Percentiles rank a stretch among this genome's conserved stretches.
These are phyloP conservation scores for Haberlea rhodopensis DNA, from an alignment of 257 asterid genomes.

Conservation along the genomic window DNA sequence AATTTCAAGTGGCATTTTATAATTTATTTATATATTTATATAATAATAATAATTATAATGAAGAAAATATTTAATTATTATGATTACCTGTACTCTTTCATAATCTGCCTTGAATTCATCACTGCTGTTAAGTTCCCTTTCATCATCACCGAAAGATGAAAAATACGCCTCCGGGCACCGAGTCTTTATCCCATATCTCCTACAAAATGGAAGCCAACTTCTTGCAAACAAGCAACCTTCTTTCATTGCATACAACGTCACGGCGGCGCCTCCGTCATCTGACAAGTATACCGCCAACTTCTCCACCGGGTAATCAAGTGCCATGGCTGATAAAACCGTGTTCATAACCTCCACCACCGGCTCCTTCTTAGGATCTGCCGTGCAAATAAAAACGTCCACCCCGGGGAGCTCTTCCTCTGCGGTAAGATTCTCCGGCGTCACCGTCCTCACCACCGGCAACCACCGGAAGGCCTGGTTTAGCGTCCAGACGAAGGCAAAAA, in stretches of 20 bases:
- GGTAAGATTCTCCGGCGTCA: slow-evolving; percentile 53
- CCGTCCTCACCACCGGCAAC: slow-evolving; percentile 68
- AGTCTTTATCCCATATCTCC: slow-evolving; percentile 56
- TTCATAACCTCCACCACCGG: slow-evolving; percentile 83
- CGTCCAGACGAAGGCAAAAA: slow-evolving; percentile 60
- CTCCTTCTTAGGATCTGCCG: slow-evolving; percentile 73
- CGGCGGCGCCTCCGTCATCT: slow-evolving; percentile 74
- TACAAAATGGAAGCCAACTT: slow-evolving; percentile 64
- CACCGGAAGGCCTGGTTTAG: slow-evolving; percentile 68
- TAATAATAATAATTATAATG: too few relatives aligned
- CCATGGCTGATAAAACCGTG: slow-evolving; percentile 77
- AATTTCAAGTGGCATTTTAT: too few relatives aligned
- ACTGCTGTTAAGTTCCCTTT: slow-evolving; percentile 38
- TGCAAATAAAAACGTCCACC: slow-evolving; percentile 66
- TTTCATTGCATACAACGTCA: slow-evolving; percentile 60
- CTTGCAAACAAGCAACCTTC: slow-evolving; percentile 58
- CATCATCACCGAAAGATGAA: slow-evolving; percentile 49
- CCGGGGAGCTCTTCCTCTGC: slow-evolving; percentile 42
- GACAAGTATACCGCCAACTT: slow-evolving; percentile 74
- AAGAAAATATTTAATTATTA: too few relatives aligned
- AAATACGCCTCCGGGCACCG: slow-evolving; percentile 74
- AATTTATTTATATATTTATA: background rate
- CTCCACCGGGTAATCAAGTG: slow-evolving; percentile 66
- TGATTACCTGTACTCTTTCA: slow-evolving; percentile 52
- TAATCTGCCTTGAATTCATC: slow-evolving; percentile 48